Evolutionary conservation across 2,329 filamentous ascomycete species (phyloP).

Genomic region (Daldinia eschscholtzii): DNA sequence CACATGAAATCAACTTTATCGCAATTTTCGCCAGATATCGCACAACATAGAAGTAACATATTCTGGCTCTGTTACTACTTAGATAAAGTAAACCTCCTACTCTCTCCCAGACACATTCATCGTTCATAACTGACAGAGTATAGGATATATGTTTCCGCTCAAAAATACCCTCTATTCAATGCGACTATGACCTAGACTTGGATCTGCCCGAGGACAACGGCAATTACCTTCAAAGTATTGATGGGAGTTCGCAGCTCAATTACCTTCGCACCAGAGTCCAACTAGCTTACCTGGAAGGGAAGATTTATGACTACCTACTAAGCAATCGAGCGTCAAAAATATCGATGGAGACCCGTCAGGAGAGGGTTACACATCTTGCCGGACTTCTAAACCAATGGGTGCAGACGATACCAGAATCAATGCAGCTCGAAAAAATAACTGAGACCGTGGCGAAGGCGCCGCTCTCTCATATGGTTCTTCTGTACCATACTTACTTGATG

Average conservation of each 20-base stretch:
- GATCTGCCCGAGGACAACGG: constrained; percentile 55
- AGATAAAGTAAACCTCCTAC: constrained; percentile 54
- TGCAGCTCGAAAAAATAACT: constrained; percentile 54
- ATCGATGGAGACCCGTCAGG: constrained; percentile 48
- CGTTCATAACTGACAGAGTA: constrained; percentile 16
- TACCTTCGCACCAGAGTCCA: constrained; percentile 57
- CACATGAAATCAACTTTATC: constrained; percentile 50
- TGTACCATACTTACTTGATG: constrained; percentile 56
- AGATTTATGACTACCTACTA: constrained; percentile 57
- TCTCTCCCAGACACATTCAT: not conserved
- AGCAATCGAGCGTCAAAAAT: constrained; percentile 49
- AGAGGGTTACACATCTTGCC: constrained; percentile 47
- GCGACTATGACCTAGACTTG: constrained; percentile 58
- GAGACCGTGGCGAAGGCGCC: constrained; percentile 49
- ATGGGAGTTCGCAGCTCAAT: constrained; percentile 54
- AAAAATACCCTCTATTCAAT: constrained; percentile 55
- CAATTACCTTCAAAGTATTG: constrained; percentile 54
- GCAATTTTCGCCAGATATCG: constrained; percentile 49
- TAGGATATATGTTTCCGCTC: constrained; percentile 56
- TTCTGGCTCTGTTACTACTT: constrained; percentile 59
- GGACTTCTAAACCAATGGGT: constrained; percentile 56
- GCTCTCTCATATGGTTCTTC: constrained; percentile 54
- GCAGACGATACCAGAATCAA: constrained; percentile 51
- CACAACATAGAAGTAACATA: constrained; percentile 54
- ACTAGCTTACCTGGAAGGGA: constrained; percentile 58